phyloP scores from a whole-genome alignment of 352 stramenopile genomes.

The Pythium aquatile region DNA sequence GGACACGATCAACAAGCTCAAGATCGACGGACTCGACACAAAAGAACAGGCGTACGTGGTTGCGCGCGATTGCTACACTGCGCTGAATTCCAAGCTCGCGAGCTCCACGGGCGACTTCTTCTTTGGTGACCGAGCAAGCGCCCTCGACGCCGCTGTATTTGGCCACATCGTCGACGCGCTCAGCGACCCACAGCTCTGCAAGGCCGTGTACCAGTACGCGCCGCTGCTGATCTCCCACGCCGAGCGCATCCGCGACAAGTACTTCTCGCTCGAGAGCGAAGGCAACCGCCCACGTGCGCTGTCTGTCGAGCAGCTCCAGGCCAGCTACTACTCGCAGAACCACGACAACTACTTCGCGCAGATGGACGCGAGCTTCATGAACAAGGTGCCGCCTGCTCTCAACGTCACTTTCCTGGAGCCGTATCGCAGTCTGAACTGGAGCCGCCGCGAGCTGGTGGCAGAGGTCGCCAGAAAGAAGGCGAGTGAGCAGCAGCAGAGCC shows the following conservation, averaged over 20 bases:
- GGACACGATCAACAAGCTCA: constrained; percentile 58
- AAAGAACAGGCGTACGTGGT: constrained; percentile 84
- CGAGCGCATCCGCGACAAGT: constrained; percentile 67
- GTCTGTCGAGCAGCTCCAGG: constrained; percentile 29
- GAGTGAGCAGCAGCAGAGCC: constrained; percentile 23
- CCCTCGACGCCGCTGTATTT: constrained; percentile 80
- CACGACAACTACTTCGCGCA: constrained; percentile 66
- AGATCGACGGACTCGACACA: constrained; percentile 50
- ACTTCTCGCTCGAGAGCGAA: constrained; percentile 53
- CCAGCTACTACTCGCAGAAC: constrained; percentile 69
- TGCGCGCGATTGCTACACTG: constrained; percentile 81
- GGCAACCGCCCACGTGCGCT: constrained; percentile 34
- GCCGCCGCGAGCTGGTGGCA: constrained; percentile 58
- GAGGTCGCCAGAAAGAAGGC: constrained; percentile 55
- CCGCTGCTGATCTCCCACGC: constrained; percentile 72
- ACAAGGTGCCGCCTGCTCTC: constrained; percentile 52
- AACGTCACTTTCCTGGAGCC: constrained; percentile 73
- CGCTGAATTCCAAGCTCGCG: constrained; percentile 79
- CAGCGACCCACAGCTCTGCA: constrained; percentile 64
- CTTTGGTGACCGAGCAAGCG: constrained; percentile 64
- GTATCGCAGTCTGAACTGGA: constrained; percentile 84
- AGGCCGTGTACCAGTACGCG: constrained; percentile 72
- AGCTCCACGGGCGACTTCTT: constrained; percentile 55
- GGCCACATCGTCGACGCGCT: constrained; percentile 81
- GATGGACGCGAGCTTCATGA: constrained; percentile 60